Conservation (phyloP, 2,329 filamentous ascomycete species). For the Davidsoniella eucalypti region DNA sequence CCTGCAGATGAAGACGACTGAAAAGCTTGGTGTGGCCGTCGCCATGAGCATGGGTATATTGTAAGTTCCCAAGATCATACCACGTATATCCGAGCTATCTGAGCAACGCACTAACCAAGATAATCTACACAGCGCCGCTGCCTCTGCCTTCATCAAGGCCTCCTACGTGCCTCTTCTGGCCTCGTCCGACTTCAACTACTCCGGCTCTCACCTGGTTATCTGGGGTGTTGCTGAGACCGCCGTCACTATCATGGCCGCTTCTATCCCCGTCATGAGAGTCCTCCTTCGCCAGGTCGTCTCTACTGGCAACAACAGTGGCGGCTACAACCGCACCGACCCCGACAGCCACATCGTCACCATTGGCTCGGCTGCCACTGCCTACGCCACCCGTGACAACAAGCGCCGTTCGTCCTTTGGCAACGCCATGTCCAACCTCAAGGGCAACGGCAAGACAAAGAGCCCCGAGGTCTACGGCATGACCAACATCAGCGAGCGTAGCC, state of each 20-base stretch:
- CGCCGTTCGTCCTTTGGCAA: conserved; percentile 9
- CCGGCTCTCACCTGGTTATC: conserved; percentile 10
- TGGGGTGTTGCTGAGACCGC: conserved; percentile 14
- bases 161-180: conserved; percentile 2
- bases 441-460: conserved; percentile 6
- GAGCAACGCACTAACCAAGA: neutral
- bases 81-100: conserved; percentile 8
- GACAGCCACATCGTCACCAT: conserved; percentile 1
- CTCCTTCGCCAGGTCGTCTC: conserved; percentile 14
- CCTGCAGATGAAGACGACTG: conserved; percentile 17
- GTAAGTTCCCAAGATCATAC: conserved; percentile 13
- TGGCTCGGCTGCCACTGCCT: conserved; percentile 8
- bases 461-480: conserved; percentile 13
- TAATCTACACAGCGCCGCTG: neutral
- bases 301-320: conserved; percentile 6
- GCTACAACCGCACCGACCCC: conserved; percentile 12
- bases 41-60: conserved; percentile 18
- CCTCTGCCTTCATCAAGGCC: conserved; percentile 9
- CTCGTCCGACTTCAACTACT: conserved; percentile 6
- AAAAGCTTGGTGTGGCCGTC: conserved; percentile 17
- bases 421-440: conserved; percentile 5
- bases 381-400: conserved; percentile 5
- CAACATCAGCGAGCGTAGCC: conserved; percentile 9
- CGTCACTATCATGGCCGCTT: conserved; percentile 15
- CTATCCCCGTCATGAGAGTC: conserved; percentile 16